Evolutionary conservation across 148 eudicot genomes (phyloP).

Genomic region (Gaultheria prostrata): DNA sequence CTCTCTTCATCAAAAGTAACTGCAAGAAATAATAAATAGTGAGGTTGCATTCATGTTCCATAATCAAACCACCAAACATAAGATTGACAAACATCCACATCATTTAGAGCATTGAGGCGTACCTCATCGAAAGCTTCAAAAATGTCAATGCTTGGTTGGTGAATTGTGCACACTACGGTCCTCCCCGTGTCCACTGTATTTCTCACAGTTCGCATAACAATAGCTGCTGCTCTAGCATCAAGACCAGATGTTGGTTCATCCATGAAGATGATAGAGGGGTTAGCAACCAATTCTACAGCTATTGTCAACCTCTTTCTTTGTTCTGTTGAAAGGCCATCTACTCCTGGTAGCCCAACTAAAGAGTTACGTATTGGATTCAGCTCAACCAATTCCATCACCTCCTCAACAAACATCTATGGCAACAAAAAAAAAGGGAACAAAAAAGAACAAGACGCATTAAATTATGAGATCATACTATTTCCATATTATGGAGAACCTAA

Average conservation of each 20-base stretch:
- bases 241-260: slow-evolving; percentile 94
- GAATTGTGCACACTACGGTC: slow-evolving; percentile 82
- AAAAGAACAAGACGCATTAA: background rate
- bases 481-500: background rate
- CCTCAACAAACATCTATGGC: slow-evolving; percentile 53
- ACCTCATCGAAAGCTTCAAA: slow-evolving; percentile 92
- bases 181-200: slow-evolving; percentile 76
- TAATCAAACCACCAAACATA: background rate
- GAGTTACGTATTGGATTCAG: slow-evolving; percentile 49
- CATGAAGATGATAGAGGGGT: slow-evolving; percentile 82
- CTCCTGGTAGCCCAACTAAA: slow-evolving; percentile 66
- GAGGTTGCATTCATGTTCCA: background rate
- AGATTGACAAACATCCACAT: background rate
- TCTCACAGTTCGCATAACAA: slow-evolving; percentile 78
- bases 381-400: slow-evolving; percentile 67
- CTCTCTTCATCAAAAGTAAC: slow-evolving; percentile 77
- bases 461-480: background rate
- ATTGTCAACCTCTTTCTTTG: slow-evolving; percentile 72
- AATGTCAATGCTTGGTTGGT: slow-evolving; percentile 83
- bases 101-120: background rate
- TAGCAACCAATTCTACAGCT: slow-evolving; percentile 72
- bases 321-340: slow-evolving; percentile 67
- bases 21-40: slow-evolving; percentile 23
- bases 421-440: background rate
- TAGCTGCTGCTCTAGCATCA: slow-evolving; percentile 92